Evolutionary conservation across 805 yeast species (phyloP), one percentile per base, ranked within the genome.

Genomic region (Candida stauntonica): DNA sequence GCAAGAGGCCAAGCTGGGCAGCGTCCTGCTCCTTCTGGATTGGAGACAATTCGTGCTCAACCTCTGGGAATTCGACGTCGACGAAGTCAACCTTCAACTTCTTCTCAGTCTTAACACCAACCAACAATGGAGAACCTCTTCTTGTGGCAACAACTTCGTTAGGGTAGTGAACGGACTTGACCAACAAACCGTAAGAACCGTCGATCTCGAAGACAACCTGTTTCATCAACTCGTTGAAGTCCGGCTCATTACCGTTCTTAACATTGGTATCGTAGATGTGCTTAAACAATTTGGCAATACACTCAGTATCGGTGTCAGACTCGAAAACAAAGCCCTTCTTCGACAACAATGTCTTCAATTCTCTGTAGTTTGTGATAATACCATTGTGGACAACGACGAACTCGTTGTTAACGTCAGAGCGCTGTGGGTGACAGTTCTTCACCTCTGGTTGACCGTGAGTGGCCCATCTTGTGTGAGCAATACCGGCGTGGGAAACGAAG

Each of bases 381-480:
- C 99, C 99, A 57, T 93, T 93, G 71, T 93, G 99, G 36, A 93
- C 98, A 48, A 93, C 81, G 31, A 86, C 78, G 55, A 93, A 93
- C 63, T 89, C 95, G 52, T 83, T 82, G 32, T 65, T 64, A 8
- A 76, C 73, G 61, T 87, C 99, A 1, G 96, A 86, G 48, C 91
- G 72, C 61, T 91, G 98, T 34, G 99, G 99, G 63, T 93, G 99
- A 61, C 98, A 93, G 71, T 93, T 93, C 45, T 63, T 54, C 46
- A 73, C 77, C 50, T 77, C 79, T 41, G 97, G 97, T 55, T 81
- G 86, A 64, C 99, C 99, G 64, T 93, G 99, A 27, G 99, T 93
- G 36, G 99, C 99, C 99, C 99, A 93, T 72, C 99, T 85, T 12
- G 99, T 93, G 67, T 93, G 99, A 17, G 99, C 98, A 62, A 93